Base-by-base conservation (phyloP, 2,329 filamentous ascomycete species). In the Dothideomycetes sp. region DNA sequence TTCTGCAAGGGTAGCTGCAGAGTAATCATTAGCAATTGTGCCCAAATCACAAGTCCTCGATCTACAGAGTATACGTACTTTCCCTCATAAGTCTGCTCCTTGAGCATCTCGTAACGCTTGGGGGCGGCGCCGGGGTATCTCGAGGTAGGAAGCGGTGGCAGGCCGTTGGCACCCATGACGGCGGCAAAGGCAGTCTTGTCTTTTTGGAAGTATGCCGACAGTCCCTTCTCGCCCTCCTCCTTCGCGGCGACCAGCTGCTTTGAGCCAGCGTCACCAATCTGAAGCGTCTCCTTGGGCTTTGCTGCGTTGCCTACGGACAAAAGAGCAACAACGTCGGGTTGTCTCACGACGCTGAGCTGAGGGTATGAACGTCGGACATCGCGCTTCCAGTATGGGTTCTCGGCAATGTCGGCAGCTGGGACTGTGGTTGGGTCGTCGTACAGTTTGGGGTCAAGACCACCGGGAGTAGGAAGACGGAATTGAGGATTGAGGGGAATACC, bases 321-420 rank as follows among this genome's bases (percentile, higher is more conserved):
- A 52, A 98, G 75, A 31, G 81, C 82, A 17, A 91, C 91, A 37
- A 86, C 79, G 61, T 96, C 84, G 34, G 76, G 76, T 69, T 96
- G 91, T 44, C 70, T 80, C 46, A 98, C 75, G 34, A 84, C 79
- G 56, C 82, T 89, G 41, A 83, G 72, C 52, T 72, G 74, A 22
- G 91, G 84, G 67, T 96, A 96, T 54, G 72, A 73, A 54, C 91
- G 77, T 52, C 91, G 83, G 45, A 69, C 63, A 58, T 98, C 91
- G 55, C 91, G 87, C 73, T 94, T 93, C 86, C 87, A 98, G 70
- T 95, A 94, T 29, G 86, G 78, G 66, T 94, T 94, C 62, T 89
- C 84, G 53, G 86, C 86, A 53, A 94, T 79, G 60, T 94, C 86
- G 50, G 74, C 84, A 2, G 86, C 84, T n/a, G 86, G 86, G 0